Conservation (phyloP, 2,329 filamentous ascomycete genomes). For the Trichophyton verrucosum region DNA sequence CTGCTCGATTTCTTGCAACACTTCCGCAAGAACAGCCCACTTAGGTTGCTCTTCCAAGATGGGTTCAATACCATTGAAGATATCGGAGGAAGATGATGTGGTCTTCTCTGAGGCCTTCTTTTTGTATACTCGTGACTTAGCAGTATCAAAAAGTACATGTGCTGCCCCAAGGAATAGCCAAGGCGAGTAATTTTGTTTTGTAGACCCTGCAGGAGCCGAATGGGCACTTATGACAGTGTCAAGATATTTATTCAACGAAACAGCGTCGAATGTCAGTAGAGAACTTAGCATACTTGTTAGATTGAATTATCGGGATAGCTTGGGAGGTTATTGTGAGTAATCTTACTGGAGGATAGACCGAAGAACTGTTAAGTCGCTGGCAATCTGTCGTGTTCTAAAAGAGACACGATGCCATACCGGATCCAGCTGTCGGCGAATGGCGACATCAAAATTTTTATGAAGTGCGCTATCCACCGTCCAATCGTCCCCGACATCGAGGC, state of each 20-base stretch:
- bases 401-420: slow-evolving; percentile 96
- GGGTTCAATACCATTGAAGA: slow-evolving; percentile 48
- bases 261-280: slow-evolving; percentile 74
- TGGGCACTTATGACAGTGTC: slow-evolving; percentile 90
- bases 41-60: slow-evolving; percentile 92
- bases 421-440: slow-evolving; percentile 78
- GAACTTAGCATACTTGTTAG: slow-evolving; percentile 27
- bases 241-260: slow-evolving; percentile 82
- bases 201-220: slow-evolving; percentile 76
- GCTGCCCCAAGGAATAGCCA: slow-evolving; percentile 95
- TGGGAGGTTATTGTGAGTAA: background rate
- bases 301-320: background rate
- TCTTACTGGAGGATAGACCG: slow-evolving; percentile 63
- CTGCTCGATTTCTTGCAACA: slow-evolving; percentile 83
- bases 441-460: slow-evolving; percentile 81
- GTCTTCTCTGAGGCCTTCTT: slow-evolving; percentile 48
- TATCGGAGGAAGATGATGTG: slow-evolving; percentile 17
- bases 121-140: slow-evolving; percentile 75
- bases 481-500: slow-evolving; percentile 77
- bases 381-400: slow-evolving; percentile 90
- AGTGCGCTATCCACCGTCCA: slow-evolving; percentile 92
- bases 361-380: slow-evolving; percentile 73
- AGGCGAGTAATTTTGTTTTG: slow-evolving; percentile 75
- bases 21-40: slow-evolving; percentile 78
- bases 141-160: slow-evolving; percentile 83